Evolutionary conservation across 768 basidiomycete genomes (phyloP).

Genomic region (Mrakia gelida): DNA sequence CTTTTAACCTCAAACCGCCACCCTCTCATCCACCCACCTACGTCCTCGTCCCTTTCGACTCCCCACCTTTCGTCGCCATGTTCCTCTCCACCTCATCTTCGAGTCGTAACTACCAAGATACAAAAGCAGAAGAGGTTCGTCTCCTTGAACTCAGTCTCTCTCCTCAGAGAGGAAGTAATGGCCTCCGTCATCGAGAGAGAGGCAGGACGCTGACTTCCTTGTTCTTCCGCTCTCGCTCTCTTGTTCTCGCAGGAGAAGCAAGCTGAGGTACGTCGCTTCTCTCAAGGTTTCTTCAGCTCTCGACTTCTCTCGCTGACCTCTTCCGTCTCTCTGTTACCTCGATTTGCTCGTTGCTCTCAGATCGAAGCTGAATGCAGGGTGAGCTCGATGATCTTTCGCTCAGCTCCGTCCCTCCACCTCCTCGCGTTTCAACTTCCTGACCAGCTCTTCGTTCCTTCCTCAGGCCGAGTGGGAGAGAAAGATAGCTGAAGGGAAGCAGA

Average conservation of each 20-base stretch:
- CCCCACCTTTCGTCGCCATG: neutral
- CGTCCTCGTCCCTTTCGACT: no score
- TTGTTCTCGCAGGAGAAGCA: neutral
- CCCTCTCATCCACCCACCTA: no score
- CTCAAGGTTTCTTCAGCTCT: no score
- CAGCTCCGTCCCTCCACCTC: no score
- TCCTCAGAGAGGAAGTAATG: neutral
- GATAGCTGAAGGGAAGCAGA: no score
- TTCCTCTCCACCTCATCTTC: neutral
- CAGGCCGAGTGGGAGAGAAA: no score
- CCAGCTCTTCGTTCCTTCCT: no score
- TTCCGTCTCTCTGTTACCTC: neutral
- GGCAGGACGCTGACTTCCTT: no score
- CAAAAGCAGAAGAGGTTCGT: neutral
- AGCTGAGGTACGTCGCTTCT: neutral
- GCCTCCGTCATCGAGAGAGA: neutral
- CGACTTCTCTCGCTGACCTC: neutral
- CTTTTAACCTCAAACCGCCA: no score
- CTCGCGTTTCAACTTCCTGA: no score
- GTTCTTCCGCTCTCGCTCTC: neutral
- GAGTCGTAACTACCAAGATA: neutral
- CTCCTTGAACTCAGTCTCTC: neutral
- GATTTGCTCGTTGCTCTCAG: neutral
- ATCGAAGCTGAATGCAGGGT: conserved; percentile 3
- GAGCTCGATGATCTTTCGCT: neutral